A percentile compares a stretch with the other conserved stretches of the same genome.
These are phyloP conservation scores for Suillus occidentalis DNA, from an alignment of 768 basidiomycete species.

Conservation along the genomic window DNA sequence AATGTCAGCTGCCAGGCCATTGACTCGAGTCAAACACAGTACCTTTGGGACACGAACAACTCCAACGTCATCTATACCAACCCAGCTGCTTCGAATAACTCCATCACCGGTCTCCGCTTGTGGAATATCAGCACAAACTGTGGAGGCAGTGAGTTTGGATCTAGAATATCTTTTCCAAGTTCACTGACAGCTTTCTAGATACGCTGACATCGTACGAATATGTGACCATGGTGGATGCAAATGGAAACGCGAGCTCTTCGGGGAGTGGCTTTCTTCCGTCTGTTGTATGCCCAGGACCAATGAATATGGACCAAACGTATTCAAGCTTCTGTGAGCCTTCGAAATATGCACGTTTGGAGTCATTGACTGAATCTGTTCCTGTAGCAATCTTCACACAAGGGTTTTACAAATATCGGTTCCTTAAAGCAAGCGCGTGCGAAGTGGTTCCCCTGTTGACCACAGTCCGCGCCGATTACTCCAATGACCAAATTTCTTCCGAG, in stretches of 20 bases:
- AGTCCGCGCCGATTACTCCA: constrained; percentile 9
- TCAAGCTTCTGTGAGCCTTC: constrained; percentile 7
- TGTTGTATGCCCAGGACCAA: constrained; percentile 13
- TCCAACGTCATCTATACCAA: background rate
- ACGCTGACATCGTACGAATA: background rate
- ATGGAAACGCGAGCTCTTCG: background rate
- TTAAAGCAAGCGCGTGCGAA: constrained; percentile 12
- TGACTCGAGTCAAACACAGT: background rate
- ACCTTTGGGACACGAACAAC: constrained; percentile 2
- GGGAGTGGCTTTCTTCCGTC: constrained; percentile 10
- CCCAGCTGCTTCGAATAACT: background rate
- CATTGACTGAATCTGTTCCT: background rate
- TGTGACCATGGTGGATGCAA: constrained; percentile 7
- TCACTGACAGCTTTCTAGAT: background rate
- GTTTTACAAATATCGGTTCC: constrained; percentile 8
- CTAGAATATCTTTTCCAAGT: background rate
- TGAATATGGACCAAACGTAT: background rate
- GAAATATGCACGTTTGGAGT: background rate
- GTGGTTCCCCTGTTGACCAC: constrained; percentile 11
- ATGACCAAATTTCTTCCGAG: background rate
- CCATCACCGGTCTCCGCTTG: background rate
- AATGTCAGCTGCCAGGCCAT: constrained; percentile 2
- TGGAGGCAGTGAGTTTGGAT: background rate
- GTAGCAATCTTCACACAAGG: constrained; percentile 9
- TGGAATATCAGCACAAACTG: constrained; percentile 9